Evolutionary conservation across 1,139 yeast species (phyloP), one percentile per base, ranked within the genome.

Genomic region (Taphrina flavorubra): DNA sequence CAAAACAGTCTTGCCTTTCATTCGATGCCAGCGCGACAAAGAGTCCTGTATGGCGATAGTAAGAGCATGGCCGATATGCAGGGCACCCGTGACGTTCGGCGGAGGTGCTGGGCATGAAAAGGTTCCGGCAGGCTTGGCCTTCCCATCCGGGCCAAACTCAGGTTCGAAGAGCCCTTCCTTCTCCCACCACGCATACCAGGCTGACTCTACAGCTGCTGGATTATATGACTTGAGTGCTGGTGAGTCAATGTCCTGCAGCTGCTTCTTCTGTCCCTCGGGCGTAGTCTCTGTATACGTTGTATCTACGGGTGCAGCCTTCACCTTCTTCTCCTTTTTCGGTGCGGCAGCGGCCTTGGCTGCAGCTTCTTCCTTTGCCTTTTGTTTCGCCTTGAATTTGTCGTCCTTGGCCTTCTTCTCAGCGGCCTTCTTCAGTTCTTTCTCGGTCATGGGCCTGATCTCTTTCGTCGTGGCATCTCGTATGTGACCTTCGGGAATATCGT

Each of bases 151-250:
- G 61, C 88, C 84, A 74, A 89, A 86, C 78, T 90, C 91, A 18
- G 99, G 99, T 80, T 89, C 88, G 76, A 94, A 94, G 75, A 85
- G 87, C 25, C 95, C 96, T 78, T 90, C 84, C 76, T 89, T 84
- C 73, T 86, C 88, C 99, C 99, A 94, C 99, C 99, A 94, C 40
- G 86, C 86, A 80, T 94, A 92, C 99, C 99, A 94, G 18, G 97
- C 91, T 70, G 96, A 88, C 81, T 94, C 99, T 65, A 95, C 98
- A 74, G 88, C 88, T 74, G 86, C 85, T 51, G 99, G 99, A 76
- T 86, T 89, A 80, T 94, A 94, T 14, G 98, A 95, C 80, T 94
- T 92, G 77, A 94, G 85, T 34, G 98, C 87, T 34, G 97, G 94
- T 77, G 92, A 97, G 60, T 94, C 97, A 70, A 94, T 84, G 53